These are phyloP conservation scores for Achlya hypogyna DNA, from an alignment of 352 stramenopile genomes.

Conservation along the genomic window DNA sequence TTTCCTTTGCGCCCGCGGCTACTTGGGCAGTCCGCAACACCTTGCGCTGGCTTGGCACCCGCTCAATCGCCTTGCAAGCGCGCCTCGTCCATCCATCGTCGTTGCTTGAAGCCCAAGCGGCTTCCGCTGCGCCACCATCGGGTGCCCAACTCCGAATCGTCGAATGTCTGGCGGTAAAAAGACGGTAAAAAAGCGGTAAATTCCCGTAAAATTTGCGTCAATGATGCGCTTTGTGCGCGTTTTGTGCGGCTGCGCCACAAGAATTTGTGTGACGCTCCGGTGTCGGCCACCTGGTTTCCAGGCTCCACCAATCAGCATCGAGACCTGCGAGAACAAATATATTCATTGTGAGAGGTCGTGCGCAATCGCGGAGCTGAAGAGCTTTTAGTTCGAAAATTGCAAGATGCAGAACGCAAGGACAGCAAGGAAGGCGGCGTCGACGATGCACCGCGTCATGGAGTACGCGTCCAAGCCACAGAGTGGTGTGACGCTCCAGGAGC, in stretches of 20 bases:
- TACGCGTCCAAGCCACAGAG: constrained; percentile 69
- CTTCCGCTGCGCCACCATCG: neutral
- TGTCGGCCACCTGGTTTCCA: neutral
- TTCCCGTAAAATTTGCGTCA: too few species aligned
- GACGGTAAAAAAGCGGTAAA: neutral
- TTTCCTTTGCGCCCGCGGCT: too few species aligned
- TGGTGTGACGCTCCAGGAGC: constrained; percentile 77
- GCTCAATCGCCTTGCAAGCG: too few species aligned
- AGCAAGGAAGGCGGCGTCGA: constrained; percentile 17
- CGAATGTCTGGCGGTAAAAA: neutral
- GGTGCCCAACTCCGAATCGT: too few species aligned
- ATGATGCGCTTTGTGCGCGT: neutral
- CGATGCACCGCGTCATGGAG: constrained; percentile 53
- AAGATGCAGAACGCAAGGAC: neutral
- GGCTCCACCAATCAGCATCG: neutral
- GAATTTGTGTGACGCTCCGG: constrained; percentile 2
- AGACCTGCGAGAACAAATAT: neutral
- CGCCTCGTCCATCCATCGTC: too few species aligned
- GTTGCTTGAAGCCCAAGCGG: too few species aligned
- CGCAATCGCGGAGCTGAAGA: neutral
- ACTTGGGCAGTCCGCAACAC: too few species aligned
- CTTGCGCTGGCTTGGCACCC: too few species aligned
- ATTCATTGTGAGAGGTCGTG: neutral
- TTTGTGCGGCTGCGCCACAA: constrained; percentile 5
- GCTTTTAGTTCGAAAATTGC: neutral